Evolutionary conservation across 768 basidiomycete genomes (phyloP).

Genomic region (Podaxis sp.): DNA sequence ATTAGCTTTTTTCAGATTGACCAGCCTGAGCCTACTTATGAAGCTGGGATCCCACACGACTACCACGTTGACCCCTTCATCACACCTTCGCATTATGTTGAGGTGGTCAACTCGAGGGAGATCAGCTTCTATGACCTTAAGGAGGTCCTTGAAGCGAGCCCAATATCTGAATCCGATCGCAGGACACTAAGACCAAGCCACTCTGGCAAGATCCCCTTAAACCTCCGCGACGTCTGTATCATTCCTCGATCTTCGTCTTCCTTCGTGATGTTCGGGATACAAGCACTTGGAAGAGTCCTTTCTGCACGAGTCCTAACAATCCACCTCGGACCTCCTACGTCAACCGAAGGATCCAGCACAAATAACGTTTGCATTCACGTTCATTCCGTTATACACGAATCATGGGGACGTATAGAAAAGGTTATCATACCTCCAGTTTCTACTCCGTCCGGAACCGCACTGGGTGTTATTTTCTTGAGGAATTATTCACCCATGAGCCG

Average conservation of each 20-base stretch:
- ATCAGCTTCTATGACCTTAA: not conserved
- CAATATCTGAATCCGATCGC: not conserved
- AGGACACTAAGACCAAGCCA: not conserved
- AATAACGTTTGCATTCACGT: not conserved
- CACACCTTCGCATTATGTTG: not conserved
- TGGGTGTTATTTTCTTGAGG: not conserved
- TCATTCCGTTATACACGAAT: not conserved
- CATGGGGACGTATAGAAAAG: not conserved
- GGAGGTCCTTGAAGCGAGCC: not conserved
- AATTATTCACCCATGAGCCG: not conserved
- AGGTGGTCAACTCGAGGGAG: not conserved
- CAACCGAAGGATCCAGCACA: not conserved
- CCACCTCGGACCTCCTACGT: not conserved
- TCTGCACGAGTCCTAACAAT: not conserved
- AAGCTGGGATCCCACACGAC: not conserved
- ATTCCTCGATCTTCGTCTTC: not conserved
- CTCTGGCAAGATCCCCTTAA: not conserved
- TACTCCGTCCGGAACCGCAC: not conserved
- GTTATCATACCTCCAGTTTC: not conserved
- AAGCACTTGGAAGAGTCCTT: not conserved
- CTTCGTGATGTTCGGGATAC: not conserved
- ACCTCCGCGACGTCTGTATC: not conserved
- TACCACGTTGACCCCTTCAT: not conserved
- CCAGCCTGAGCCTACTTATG: not conserved
- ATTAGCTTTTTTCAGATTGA: not conserved